Evolutionary conservation across 805 yeast species (phyloP), one percentile per base, ranked within the genome.

Genomic region (Monosporozyma aquatica): DNA sequence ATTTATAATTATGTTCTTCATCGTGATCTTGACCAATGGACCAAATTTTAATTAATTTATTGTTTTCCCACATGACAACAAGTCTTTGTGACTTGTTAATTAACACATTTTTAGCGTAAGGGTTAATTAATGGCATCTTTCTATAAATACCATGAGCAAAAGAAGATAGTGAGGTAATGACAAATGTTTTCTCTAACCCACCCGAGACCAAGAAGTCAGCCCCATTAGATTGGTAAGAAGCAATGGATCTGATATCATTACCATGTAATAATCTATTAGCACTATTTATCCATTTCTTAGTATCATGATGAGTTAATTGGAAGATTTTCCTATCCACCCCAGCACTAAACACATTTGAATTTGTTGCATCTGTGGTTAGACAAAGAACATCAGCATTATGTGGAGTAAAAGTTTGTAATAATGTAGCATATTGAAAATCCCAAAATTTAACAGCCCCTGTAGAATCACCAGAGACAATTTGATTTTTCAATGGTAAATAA

Each of bases 381-480:
- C 87, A 76, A 49, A 92, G 68, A 4, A 89, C 85, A 71, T 92
- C 99, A 1, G 95, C 96, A 38, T 83, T 94, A 58, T 92, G 97
- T 9, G 78, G 77, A 49, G 77, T 74, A 61, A 87, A 87, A 20
- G 83, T 77, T 62, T 90, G 97, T 40, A 77, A 69, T 45, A 92
- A 67, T 1, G 95, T 80, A 51, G 78, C 79, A 51, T 76, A 80
- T 38, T 75, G 72, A 48, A 82, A 69, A 55, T 90, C 95, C 99
- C 99, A 92, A 49, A 92, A 74, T 62, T 90, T 90, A 41, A 92
- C 76, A 7, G 84, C 72, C 1, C 99, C 99, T 1, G 97, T 90
- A 5, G 97, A 87, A 65, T 92, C 99, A 42, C 97, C 98, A 46
- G 87, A 78, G n/a, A 86, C 94, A 45, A 92, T 73, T 59, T 87